Evolutionary conservation across 2,329 filamentous ascomycete genomes (phyloP).

Genomic region (Purpureocillium takamizusanense): DNA sequence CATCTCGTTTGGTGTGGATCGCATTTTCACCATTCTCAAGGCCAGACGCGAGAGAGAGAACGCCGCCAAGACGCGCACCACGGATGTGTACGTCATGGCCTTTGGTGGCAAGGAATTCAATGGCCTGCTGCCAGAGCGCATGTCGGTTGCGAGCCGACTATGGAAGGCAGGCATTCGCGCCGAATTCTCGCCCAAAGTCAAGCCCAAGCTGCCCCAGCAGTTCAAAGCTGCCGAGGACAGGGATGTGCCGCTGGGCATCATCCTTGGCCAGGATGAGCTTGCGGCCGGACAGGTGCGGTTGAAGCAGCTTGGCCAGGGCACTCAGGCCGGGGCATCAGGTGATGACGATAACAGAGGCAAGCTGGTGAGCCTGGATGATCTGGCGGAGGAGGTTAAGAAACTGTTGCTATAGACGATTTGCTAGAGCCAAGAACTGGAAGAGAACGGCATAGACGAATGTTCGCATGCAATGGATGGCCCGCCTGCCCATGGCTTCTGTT

Average conservation of each 20-base stretch:
- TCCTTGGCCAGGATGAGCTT: constrained; percentile 86
- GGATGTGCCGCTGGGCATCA: constrained; percentile 70
- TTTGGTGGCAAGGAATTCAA: constrained; percentile 81
- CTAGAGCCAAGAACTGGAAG: not conserved
- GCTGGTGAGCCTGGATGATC: constrained; percentile 53
- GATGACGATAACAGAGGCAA: constrained; percentile 70
- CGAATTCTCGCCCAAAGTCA: constrained; percentile 83
- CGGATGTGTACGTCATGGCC: constrained; percentile 88
- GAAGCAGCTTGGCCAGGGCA: constrained; percentile 71
- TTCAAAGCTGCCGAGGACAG: constrained; percentile 82
- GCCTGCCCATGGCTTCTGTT: too few species aligned
- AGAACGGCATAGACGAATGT: not conserved
- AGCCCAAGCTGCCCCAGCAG: constrained; percentile 79
- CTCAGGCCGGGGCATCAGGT: constrained; percentile 45
- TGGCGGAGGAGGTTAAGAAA: constrained; percentile 54
- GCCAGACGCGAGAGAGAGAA: constrained; percentile 58
- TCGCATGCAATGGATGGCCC: too few species aligned
- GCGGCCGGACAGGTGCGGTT: constrained; percentile 75
- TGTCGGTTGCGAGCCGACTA: constrained; percentile 65
- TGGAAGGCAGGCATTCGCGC: constrained; percentile 80
- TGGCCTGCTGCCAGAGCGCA: constrained; percentile 73
- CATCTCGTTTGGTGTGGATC: constrained; percentile 89
- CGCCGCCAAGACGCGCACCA: constrained; percentile 52
- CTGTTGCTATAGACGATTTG: constrained; percentile 8
- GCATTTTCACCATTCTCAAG: constrained; percentile 89